These are phyloP conservation scores for Diophrys sp. DNA, from an alignment of 73 alveolate genomes.

Conservation along the genomic window DNA sequence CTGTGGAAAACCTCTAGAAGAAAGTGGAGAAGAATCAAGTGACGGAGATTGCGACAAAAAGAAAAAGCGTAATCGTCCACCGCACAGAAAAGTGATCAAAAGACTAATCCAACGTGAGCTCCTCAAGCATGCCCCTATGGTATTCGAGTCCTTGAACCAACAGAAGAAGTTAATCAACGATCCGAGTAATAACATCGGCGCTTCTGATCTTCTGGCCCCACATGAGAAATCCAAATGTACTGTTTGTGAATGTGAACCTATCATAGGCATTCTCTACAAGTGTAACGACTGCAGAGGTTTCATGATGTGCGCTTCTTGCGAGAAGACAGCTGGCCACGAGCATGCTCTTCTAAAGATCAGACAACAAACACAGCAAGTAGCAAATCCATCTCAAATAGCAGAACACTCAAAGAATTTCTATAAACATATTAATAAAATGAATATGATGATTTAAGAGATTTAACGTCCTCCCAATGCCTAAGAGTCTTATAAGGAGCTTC, in stretches of 20 bases:
- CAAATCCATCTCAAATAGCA: too few species aligned
- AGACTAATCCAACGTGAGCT: background rate
- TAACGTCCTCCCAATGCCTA: background rate
- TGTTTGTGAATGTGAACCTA: conserved; percentile 1
- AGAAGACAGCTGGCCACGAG: background rate
- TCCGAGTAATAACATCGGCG: background rate
- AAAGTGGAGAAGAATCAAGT: background rate
- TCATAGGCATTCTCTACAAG: background rate
- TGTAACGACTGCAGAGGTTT: background rate
- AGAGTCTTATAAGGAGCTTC: background rate
- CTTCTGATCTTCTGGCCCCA: too few species aligned
- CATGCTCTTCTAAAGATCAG: conserved; percentile 7
- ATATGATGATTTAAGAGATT: background rate
- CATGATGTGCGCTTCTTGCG: background rate
- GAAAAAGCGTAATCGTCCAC: background rate
- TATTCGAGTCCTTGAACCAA: background rate
- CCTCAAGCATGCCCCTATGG: background rate
- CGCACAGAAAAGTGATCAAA: background rate
- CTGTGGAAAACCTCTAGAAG: background rate
- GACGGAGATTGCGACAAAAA: background rate
- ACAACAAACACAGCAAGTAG: too few species aligned
- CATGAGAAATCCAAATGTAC: conserved; percentile 1
- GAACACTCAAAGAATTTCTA: too few species aligned
- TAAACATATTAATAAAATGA: too few species aligned
- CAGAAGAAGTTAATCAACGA: background rate